These are phyloP conservation scores for Gliomastix tumulicola DNA, from an alignment of 2,329 filamentous ascomycete species.

Conservation along the genomic window DNA sequence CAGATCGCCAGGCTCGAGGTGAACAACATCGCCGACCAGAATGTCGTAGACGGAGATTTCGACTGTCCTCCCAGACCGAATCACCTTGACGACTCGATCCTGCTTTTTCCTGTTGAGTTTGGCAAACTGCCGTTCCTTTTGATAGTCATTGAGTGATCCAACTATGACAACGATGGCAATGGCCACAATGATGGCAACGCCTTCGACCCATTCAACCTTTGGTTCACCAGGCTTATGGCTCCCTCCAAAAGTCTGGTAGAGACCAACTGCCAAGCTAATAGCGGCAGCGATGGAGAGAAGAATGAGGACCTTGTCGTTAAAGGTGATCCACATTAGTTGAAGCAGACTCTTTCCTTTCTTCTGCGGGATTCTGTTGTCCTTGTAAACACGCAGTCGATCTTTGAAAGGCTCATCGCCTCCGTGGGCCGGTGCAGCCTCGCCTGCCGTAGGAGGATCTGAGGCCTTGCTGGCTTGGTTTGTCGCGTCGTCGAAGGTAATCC, in stretches of 20 bases:
- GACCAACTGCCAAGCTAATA: constrained; percentile 65
- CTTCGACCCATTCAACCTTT: constrained; percentile 71
- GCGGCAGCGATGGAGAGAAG: constrained; percentile 63
- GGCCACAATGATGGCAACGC: constrained; percentile 75
- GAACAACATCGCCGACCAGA: constrained; percentile 62
- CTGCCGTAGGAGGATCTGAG: too few relatives aligned
- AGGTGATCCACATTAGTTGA: constrained; percentile 73
- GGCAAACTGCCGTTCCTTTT: constrained; percentile 74
- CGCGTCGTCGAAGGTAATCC: constrained; percentile 67
- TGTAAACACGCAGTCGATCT: constrained; percentile 64
- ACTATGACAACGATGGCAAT: constrained; percentile 72
- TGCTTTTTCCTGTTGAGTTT: constrained; percentile 75
- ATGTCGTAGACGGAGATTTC: constrained; percentile 66
- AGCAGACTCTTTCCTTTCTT: constrained; percentile 69
- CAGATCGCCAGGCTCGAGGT: constrained; percentile 69
- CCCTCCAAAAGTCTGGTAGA: constrained; percentile 67
- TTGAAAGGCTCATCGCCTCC: constrained; percentile 31
- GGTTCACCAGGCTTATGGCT: constrained; percentile 42
- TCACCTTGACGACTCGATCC: constrained; percentile 63
- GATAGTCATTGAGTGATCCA: constrained; percentile 71
- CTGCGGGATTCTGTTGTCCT: constrained; percentile 65
- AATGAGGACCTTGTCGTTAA: constrained; percentile 76
- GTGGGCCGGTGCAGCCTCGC: constrained; percentile 2
- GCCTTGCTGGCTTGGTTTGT: constrained; percentile 30
- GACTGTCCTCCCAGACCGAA: constrained; percentile 63